Evolutionary conservation across 441 rosid genomes (phyloP).

Genomic region (Pelargonium citronellum): DNA sequence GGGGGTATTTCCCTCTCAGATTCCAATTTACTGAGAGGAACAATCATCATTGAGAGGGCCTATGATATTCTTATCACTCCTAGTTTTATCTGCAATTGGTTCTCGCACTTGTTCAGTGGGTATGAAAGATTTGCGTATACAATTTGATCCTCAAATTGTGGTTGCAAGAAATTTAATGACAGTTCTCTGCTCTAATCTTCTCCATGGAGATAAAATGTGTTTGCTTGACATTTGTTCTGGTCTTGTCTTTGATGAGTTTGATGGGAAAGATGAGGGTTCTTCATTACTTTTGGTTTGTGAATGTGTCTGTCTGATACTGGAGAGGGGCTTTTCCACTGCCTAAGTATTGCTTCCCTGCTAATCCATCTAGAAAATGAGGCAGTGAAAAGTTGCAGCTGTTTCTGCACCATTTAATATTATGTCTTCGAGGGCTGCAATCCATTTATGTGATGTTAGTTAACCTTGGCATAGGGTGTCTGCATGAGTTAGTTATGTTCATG

Average conservation of each 20-base stretch:
- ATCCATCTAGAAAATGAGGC: neutral
- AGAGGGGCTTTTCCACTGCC: neutral
- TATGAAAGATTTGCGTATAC: neutral
- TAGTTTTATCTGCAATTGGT: neutral
- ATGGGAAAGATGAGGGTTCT: neutral
- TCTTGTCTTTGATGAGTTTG: slow-evolving; percentile 3
- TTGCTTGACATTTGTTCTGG: neutral
- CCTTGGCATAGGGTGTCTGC: neutral
- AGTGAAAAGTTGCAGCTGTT: neutral
- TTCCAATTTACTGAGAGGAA: neutral
- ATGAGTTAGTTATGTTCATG: neutral
- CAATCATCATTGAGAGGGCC: neutral
- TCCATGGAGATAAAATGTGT: neutral
- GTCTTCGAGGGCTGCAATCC: neutral
- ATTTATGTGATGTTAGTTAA: neutral
- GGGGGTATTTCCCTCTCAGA: neutral
- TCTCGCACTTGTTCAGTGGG: neutral
- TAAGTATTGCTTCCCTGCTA: neutral
- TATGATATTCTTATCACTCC: slow-evolving; percentile 2
- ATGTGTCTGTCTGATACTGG: neutral
- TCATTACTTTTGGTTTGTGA: neutral
- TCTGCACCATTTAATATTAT: neutral
- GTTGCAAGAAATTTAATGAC: neutral
- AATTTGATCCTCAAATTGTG: neutral
- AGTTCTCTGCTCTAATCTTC: neutral